Conservation (phyloP, 148 eudicot species). For the Rhododendron vialii region DNA sequence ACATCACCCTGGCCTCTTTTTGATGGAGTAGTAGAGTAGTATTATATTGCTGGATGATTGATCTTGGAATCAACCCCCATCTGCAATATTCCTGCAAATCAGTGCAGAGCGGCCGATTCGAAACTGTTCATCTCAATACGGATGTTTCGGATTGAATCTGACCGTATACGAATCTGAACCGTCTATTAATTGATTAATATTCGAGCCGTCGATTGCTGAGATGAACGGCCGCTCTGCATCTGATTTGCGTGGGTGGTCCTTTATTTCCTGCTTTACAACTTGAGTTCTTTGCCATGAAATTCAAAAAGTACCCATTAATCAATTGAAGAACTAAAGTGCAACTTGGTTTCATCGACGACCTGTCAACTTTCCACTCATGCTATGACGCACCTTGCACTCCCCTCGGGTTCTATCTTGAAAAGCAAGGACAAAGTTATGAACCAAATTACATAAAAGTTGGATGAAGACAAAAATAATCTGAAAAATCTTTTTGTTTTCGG, state of each 20-base stretch:
- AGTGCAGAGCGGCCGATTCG: too few species aligned
- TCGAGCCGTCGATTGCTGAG: too few species aligned
- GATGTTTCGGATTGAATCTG: rapidly evolving
- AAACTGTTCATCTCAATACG: too few species aligned
- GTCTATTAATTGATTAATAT: too few species aligned
- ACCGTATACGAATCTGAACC: too few species aligned
- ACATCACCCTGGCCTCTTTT: not conserved
- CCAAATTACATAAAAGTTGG: not conserved
- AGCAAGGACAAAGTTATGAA: not conserved
- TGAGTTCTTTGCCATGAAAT: not conserved
- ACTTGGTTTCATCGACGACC: not conserved
- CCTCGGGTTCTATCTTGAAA: not conserved
- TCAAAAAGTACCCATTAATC: not conserved
- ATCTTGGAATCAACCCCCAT: not conserved
- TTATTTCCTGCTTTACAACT: not conserved
- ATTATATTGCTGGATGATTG: not conserved
- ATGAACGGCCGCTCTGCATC: too few species aligned
- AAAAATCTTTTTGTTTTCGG: too few species aligned
- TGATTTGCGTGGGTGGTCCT: too few species aligned
- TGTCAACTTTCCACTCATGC: not conserved
- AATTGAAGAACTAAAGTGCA: not conserved
- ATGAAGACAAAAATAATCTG: too few species aligned
- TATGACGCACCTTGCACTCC: not conserved
- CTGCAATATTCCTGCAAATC: too few species aligned
- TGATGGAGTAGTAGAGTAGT: not conserved